Evolutionary conservation across 371 early-diverging fungal genomes (phyloP).

Genomic region (Coemansia sp.): DNA sequence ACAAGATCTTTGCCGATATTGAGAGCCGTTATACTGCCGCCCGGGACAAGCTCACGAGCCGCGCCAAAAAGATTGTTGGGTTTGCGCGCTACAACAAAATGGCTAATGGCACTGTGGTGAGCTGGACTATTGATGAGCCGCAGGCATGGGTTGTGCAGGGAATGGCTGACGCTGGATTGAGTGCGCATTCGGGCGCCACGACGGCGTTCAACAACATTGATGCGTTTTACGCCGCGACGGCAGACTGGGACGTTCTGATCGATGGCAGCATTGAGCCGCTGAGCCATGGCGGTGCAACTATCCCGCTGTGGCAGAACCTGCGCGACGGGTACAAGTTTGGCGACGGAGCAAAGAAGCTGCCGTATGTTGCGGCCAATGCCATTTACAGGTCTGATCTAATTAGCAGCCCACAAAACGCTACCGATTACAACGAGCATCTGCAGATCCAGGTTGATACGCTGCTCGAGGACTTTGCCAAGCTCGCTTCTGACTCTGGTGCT

Average conservation of each 20-base stretch:
- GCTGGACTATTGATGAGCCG: constrained; percentile 62
- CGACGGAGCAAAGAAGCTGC: constrained; percentile 40
- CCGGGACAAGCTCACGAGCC: constrained; percentile 7
- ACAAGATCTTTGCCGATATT: constrained; percentile 57
- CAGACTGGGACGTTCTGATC: constrained; percentile 40
- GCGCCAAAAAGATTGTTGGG: constrained; percentile 46
- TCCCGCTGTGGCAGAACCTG: constrained; percentile 43
- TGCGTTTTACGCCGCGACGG: constrained; percentile 49
- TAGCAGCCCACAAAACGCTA: constrained; percentile 67
- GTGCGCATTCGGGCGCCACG: constrained; percentile 60
- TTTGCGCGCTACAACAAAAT: constrained; percentile 60
- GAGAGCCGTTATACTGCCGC: constrained; percentile 65
- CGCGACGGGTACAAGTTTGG: constrained; percentile 39
- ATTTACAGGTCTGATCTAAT: constrained; percentile 62
- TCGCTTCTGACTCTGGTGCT: constrained; percentile 41
- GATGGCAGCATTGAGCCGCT: constrained; percentile 46
- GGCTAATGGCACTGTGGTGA: constrained; percentile 64
- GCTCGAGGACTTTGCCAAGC: constrained; percentile 58
- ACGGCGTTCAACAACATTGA: constrained; percentile 26
- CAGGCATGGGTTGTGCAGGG: constrained; percentile 61
- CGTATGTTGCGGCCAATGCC: constrained; percentile 63
- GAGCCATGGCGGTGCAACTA: constrained; percentile 35
- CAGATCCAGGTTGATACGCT: constrained; percentile 64
- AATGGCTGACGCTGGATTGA: constrained; percentile 57
- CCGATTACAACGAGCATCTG: constrained; percentile 65